Percentiles rank a stretch among this genome's conserved stretches.
phyloP scores from a whole-genome alignment of 306 rosid genomes.

The Castanea sativa region DNA sequence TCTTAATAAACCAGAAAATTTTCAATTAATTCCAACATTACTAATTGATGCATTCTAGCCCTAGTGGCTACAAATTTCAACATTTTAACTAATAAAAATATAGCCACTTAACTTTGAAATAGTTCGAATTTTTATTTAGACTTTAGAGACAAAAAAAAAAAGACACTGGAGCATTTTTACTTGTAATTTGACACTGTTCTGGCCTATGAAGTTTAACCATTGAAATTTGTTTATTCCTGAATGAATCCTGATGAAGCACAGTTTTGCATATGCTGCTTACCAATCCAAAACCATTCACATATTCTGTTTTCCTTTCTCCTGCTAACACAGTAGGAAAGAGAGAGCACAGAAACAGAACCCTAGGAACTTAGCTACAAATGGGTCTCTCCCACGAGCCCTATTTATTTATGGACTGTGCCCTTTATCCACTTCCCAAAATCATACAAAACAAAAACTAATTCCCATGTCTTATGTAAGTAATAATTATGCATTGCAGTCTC shows the following conservation, averaged over 20 bases:
- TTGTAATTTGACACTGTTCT: no score
- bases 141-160: no score
- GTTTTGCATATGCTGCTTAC: background rate
- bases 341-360: conserved; percentile 53
- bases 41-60: no score
- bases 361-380: conserved; percentile 45
- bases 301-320: conserved; percentile 4
- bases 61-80: no score
- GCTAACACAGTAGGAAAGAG: conserved; percentile 39
- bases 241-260: conserved; percentile 12
- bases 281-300: conserved; percentile 20
- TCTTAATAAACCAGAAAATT: no score
- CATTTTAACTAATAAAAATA: no score
- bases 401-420: conserved; percentile 43
- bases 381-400: conserved; percentile 38
- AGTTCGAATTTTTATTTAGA: no score
- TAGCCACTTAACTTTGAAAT: no score
- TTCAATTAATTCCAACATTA: no score
- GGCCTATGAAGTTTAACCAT: conserved; percentile 30
- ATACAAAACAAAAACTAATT: conserved; percentile 51
- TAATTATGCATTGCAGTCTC: conserved; percentile 39
- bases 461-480: conserved; percentile 57
- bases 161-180: no score
- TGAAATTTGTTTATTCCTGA: conserved; percentile 27
- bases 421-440: conserved; percentile 41